Base-by-base conservation (phyloP, 352 stramenopile genomes). In the Aphanomyces euteiches region DNA sequence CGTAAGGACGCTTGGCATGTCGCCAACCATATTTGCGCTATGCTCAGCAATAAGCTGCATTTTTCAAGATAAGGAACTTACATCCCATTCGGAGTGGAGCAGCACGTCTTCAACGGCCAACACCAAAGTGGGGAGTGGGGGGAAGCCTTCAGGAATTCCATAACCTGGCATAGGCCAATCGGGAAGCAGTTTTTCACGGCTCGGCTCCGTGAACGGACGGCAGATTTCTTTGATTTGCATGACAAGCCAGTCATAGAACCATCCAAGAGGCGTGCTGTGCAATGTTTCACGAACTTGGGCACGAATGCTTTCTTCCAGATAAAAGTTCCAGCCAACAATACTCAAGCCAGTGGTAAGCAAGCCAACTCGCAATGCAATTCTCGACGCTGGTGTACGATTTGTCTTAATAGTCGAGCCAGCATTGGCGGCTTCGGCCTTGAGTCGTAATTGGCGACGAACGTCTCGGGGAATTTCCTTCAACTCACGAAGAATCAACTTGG, bases 1-100 rank as follows among this genome's bases (percentile, higher is more conserved):
- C 85, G 5, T 87, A 84, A 0, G 87, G 87, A 47, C 87, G 85
- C 77, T 95, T 95, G 15, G 87, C 87, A 66, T 95, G 87, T 48
- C 87, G 85, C 87, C 87, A 95, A 34, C 87, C 87, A 70, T 93
- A 87, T 74, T 95, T 95, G 68, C 87, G 77, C 87, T 95, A 73
- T n/a, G 40, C 17, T 69, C 0, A 64, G 56, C 3, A 21, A 8
- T 53, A 65, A 56, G 19, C 37, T 21, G 39, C 50, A 58, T 37
- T 58, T 17, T 21, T 34, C 19, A 38, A 65, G 8, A 21, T 4
- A 8, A 37, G 8, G 39, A 69, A 88, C 87, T 72, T 91, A 95
- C 85, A 74, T 81, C 92, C 87, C 85, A 95, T 67, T 95, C 87
- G 8, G 87, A 95, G 66, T 95, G 87, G 74, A 95, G 83, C 19